Evolutionary conservation across 1,284 basidiomycete genomes (phyloP).

Genomic region (Ceraceosorus guamensis): DNA sequence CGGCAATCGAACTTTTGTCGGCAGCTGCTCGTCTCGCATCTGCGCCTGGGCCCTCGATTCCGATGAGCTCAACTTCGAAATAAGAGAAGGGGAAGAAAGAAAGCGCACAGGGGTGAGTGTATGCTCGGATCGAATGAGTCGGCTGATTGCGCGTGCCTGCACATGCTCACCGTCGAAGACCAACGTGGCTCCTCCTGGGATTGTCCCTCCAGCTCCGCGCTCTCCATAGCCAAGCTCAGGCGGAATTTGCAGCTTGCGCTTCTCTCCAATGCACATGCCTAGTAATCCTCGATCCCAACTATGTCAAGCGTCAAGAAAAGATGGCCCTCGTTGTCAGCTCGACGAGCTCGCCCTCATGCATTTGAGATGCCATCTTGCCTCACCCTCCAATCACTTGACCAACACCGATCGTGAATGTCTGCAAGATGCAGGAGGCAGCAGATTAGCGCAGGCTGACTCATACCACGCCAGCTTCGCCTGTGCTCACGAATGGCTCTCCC

Average conservation of each 20-base stretch:
- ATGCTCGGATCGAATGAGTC: not conserved
- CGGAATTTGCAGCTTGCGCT: constrained; percentile 62
- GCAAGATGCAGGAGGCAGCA: not conserved
- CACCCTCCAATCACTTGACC: constrained; percentile 65
- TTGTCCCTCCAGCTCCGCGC: constrained; percentile 67
- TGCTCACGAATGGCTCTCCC: constrained; percentile 54
- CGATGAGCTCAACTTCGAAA: constrained; percentile 10
- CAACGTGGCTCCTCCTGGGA: constrained; percentile 74
- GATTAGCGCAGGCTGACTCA: constrained; percentile 18
- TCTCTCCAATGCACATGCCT: constrained; percentile 81
- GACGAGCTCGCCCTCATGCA: not conserved
- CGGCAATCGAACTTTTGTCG: not conserved
- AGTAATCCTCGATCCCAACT: constrained; percentile 55
- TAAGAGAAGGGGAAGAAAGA: not conserved
- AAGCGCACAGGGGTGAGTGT: not conserved
- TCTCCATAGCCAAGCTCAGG: constrained; percentile 55
- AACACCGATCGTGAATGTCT: constrained; percentile 54
- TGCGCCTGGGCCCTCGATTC: constrained; percentile 8
- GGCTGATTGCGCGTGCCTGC: not conserved
- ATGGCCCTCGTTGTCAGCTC: not conserved
- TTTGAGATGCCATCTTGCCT: not conserved
- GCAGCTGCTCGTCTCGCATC: constrained; percentile 2
- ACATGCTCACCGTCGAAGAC: constrained; percentile 64
- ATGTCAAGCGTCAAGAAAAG: not conserved
- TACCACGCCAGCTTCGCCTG: too few relatives aligned